Evolutionary conservation across 768 basidiomycete genomes (phyloP).

Genomic region (Amyloporia xantha): DNA sequence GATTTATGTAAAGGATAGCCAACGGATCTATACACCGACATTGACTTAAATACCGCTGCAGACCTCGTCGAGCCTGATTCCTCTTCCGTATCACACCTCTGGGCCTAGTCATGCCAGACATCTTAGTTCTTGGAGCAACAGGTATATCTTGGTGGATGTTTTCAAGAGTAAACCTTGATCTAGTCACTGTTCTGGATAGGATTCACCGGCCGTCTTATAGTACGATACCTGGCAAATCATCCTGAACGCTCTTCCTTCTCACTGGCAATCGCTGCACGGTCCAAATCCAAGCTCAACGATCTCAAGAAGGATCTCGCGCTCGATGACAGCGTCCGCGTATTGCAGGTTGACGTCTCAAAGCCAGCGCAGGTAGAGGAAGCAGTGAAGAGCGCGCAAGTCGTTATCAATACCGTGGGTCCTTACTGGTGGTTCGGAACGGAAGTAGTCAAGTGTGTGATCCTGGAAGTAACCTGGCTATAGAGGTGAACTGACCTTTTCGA

Average conservation of each 20-base stretch:
- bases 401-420: slow-evolving; percentile 76
- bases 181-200: slow-evolving; percentile 28
- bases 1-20: too few relatives aligned
- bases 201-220: slow-evolving; percentile 64
- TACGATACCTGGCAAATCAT: slow-evolving; percentile 60
- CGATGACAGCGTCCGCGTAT: slow-evolving; percentile 33
- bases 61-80: too few relatives aligned
- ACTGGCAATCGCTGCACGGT: slow-evolving; percentile 66
- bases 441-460: slow-evolving; percentile 61
- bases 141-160: slow-evolving; percentile 20
- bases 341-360: slow-evolving; percentile 57
- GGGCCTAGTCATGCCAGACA: slow-evolving; percentile 37
- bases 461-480: background rate
- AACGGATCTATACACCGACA: too few relatives aligned
- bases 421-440: slow-evolving; percentile 67
- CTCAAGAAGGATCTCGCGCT: slow-evolving; percentile 43
- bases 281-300: slow-evolving; percentile 49
- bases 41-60: too few relatives aligned
- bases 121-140: slow-evolving; percentile 70
- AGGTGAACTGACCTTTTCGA: background rate
- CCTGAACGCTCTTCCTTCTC: slow-evolving; percentile 54
- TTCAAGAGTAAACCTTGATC: background rate
- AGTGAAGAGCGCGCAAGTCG: slow-evolving; percentile 53
- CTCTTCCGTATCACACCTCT: too few relatives aligned
- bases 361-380: slow-evolving; percentile 45